These are phyloP conservation scores for Phaffia rhodozyma DNA, from an alignment of 1,284 basidiomycete species.

Conservation along the genomic window DNA sequence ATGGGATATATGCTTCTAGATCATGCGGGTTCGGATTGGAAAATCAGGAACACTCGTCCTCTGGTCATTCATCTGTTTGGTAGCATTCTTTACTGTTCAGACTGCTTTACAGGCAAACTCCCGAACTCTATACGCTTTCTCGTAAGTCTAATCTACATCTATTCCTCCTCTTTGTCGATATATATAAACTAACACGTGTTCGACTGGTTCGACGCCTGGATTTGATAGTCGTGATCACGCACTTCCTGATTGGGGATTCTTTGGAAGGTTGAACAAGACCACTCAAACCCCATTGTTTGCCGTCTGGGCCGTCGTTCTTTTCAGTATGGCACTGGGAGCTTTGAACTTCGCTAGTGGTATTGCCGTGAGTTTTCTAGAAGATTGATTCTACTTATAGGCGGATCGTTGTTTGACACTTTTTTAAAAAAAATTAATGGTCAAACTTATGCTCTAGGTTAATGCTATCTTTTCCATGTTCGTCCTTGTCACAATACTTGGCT, in stretches of 20 bases:
- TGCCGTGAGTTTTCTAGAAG: slow-evolving; percentile 40
- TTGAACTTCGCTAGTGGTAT: slow-evolving; percentile 64
- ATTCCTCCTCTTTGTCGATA: background rate
- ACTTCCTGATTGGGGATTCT: slow-evolving; percentile 68
- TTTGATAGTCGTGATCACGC: slow-evolving; percentile 37
- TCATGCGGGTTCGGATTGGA: slow-evolving; percentile 63
- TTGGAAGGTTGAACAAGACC: slow-evolving; percentile 52
- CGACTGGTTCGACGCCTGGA: background rate
- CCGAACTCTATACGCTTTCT: slow-evolving; percentile 79
- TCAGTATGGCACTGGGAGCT: slow-evolving; percentile 44
- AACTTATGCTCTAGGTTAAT: background rate
- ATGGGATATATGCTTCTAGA: slow-evolving; percentile 34
- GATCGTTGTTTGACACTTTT: background rate
- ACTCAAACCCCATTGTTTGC: slow-evolving; percentile 71
- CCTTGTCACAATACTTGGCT: no score
- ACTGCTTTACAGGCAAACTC: slow-evolving; percentile 71
- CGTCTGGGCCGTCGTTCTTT: slow-evolving; percentile 62
- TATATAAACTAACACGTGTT: background rate
- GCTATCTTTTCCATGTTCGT: slow-evolving; percentile 18
- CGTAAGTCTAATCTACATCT: slow-evolving; percentile 38
- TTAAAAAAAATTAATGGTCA: no score
- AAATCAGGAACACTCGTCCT: slow-evolving; percentile 56
- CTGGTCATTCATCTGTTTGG: slow-evolving; percentile 40
- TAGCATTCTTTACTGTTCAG: slow-evolving; percentile 53
- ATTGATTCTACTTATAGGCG: no score